phyloP scores from a whole-genome alignment of 176 grass and related monocot genomes.

The Bolboschoenus planiculmis region DNA sequence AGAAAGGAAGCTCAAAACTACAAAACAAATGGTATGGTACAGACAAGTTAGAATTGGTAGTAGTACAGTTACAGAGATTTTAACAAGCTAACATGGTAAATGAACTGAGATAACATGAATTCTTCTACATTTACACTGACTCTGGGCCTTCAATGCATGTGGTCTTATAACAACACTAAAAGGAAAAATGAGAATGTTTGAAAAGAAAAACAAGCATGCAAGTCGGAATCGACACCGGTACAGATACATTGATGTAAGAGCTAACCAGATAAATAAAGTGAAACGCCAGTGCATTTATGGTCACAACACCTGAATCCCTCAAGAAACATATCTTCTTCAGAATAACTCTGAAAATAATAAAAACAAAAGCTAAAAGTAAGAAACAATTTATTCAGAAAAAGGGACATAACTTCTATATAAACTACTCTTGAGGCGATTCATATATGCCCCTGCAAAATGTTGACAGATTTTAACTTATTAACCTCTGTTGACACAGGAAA shows the following conservation, averaged over 20 bases:
- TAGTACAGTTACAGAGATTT: background rate
- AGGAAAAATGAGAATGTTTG: background rate
- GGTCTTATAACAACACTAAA: background rate
- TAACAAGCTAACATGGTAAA: background rate
- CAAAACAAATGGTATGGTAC: background rate
- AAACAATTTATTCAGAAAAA: background rate
- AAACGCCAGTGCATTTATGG: conserved; percentile 54
- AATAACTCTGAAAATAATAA: conserved; percentile 27
- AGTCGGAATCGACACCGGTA: background rate
- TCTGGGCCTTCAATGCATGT: background rate
- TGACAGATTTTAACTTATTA: background rate
- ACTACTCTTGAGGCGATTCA: background rate
- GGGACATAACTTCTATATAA: background rate
- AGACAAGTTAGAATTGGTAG: background rate
- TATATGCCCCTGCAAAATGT: background rate
- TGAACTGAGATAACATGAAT: background rate
- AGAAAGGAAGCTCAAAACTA: background rate
- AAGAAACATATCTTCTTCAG: conserved; percentile 47
- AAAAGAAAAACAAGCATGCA: background rate
- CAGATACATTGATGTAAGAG: background rate
- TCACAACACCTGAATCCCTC: conserved; percentile 75
- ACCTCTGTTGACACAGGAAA: background rate
- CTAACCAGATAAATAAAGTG: conserved; percentile 50
- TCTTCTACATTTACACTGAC: background rate
- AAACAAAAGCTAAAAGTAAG: background rate